These are phyloP conservation scores for Pestalotiopsis sp. DNA, from an alignment of 2,329 filamentous ascomycete genomes.

Conservation along the genomic window DNA sequence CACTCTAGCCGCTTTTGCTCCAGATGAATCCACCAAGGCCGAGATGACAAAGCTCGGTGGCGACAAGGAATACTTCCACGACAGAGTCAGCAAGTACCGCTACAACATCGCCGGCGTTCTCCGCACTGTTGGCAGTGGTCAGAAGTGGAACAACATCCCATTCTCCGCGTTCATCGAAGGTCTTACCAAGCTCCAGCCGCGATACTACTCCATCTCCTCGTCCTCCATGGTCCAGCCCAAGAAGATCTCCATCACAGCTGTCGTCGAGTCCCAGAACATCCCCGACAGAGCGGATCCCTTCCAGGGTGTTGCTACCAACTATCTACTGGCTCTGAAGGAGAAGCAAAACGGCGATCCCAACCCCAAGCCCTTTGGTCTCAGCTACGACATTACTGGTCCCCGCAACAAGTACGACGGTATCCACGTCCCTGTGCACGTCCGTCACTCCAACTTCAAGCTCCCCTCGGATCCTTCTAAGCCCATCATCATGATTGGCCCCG, in stretches of 20 bases:
- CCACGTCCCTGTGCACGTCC: conserved; percentile 91
- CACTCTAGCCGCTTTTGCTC: conserved; percentile 85
- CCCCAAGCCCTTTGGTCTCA: conserved; percentile 81
- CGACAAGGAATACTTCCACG: conserved; percentile 94
- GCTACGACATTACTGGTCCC: conserved; percentile 85
- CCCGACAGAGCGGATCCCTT: conserved; percentile 77
- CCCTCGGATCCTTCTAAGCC: conserved; percentile 94
- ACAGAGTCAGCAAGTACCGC: conserved; percentile 78
- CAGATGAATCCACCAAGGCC: conserved; percentile 79
- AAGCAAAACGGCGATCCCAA: conserved; percentile 90
- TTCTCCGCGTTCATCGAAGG: conserved; percentile 96
- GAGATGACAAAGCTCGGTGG: conserved; percentile 87
- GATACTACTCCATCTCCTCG: conserved; percentile 99
- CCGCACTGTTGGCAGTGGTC: conserved; percentile 69
- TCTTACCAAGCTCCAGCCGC: conserved; percentile 90
- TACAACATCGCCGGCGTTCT: conserved; percentile 91
- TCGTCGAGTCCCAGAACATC: conserved; percentile 83
- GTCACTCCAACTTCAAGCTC: conserved; percentile 98
- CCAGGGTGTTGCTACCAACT: conserved; percentile 96
- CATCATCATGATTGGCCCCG: conserved; percentile 93
- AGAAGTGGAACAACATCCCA: conserved; percentile 82
- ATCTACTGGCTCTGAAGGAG: conserved; percentile 90
- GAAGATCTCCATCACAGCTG: conserved; percentile 92
- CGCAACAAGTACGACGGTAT: conserved; percentile 97
- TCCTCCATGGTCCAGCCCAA: conserved; percentile 92